Conservation (phyloP, 2,329 filamentous ascomycete species). For the Fusarium luffae region DNA sequence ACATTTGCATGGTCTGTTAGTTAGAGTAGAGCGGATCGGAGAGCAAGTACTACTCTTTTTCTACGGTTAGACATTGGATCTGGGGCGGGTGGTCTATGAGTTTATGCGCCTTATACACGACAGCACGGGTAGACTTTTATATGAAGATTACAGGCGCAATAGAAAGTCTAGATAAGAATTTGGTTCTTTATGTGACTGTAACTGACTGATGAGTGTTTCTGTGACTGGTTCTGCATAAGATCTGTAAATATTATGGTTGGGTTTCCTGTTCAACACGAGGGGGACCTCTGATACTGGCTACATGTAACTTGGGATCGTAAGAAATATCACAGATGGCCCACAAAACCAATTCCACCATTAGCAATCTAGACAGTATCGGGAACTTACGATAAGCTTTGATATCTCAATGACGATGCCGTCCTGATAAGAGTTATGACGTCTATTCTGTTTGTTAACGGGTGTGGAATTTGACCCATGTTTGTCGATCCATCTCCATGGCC, state of each 20-base stretch:
- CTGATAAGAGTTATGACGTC: slow-evolving; percentile 13
- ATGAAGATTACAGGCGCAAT: slow-evolving; percentile 1
- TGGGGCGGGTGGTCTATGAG: background rate
- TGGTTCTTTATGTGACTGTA: background rate
- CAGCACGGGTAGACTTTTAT: background rate
- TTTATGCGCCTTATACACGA: slow-evolving; percentile 4
- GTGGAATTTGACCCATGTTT: background rate
- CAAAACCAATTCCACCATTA: background rate
- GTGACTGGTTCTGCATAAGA: background rate
- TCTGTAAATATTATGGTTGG: background rate
- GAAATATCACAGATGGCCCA: background rate
- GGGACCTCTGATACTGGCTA: background rate
- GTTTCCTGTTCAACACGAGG: background rate
- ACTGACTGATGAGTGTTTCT: background rate
- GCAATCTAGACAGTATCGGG: background rate
- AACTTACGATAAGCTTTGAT: background rate
- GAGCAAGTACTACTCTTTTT: slow-evolving; percentile 5
- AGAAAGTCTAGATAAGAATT: background rate
- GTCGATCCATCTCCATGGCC: background rate
- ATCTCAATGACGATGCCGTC: background rate
- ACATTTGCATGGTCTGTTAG: slow-evolving; percentile 14
- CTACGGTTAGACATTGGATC: slow-evolving; percentile 5
- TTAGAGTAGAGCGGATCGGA: slow-evolving; percentile 8
- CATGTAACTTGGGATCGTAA: background rate
- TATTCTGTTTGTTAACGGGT: background rate